These are phyloP conservation scores for Geoglossum cookeanum DNA, from an alignment of 2,329 filamentous ascomycete genomes.

Conservation along the genomic window DNA sequence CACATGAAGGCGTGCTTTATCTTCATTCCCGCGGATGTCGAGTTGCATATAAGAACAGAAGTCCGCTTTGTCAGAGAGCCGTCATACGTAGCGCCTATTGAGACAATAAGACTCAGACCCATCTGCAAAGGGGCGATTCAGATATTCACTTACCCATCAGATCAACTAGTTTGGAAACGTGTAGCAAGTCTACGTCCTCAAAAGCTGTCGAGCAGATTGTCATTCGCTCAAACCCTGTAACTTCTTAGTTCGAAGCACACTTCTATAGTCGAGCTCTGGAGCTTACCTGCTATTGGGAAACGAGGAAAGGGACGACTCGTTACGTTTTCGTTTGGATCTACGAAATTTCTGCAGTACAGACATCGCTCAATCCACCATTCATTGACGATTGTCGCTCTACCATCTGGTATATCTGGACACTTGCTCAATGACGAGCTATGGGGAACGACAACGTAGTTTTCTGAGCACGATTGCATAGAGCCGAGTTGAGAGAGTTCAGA, in stretches of 20 bases:
- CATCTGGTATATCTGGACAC: constrained; percentile 16
- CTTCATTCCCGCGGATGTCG: constrained; percentile 45
- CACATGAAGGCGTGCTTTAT: constrained; percentile 55
- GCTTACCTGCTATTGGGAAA: constrained; percentile 41
- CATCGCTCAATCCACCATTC: constrained; percentile 91
- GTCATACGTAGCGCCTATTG: constrained; percentile 51
- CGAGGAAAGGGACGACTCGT: constrained; percentile 58
- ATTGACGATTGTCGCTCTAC: constrained; percentile 34
- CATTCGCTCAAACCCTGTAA: constrained; percentile 43
- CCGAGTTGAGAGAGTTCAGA: not conserved
- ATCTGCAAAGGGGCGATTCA: not conserved
- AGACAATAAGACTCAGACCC: not conserved
- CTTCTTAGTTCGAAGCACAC: constrained; percentile 6
- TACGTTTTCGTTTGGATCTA: constrained; percentile 49
- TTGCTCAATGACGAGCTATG: constrained; percentile 21
- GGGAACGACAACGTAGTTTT: constrained; percentile 23
- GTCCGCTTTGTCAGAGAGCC: constrained; percentile 53
- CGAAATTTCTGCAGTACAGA: constrained; percentile 53
- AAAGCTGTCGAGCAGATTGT: constrained; percentile 69
- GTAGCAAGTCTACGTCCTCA: constrained; percentile 63
- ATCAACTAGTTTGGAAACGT: constrained; percentile 57
- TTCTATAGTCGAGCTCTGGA: not conserved
- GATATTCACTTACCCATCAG: constrained; percentile 38
- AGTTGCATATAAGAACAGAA: constrained; percentile 60
- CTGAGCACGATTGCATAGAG: not conserved